phyloP scores from a whole-genome alignment of 345 rosid species.

The Salix koriyanagi region DNA sequence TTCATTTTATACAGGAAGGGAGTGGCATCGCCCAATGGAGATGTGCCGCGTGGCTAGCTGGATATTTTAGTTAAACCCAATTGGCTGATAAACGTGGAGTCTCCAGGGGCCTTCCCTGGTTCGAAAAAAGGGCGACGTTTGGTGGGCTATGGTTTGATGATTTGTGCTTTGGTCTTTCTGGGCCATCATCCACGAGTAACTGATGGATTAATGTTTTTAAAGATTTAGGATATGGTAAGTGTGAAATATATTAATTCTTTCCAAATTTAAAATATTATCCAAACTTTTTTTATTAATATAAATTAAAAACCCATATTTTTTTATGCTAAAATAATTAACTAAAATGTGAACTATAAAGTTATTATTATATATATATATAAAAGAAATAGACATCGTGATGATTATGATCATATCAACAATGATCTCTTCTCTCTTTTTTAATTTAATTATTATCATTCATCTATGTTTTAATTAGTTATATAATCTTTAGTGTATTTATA shows the following conservation, averaged over 20 bases:
- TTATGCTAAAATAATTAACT: too few species aligned
- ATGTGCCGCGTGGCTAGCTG: slow-evolving; percentile 2
- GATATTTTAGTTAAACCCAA: not conserved
- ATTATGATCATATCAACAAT: not conserved
- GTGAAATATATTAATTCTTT: too few species aligned
- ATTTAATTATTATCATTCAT: too few species aligned
- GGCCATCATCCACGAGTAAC: not conserved
- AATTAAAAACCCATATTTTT: too few species aligned
- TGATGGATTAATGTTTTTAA: too few species aligned
- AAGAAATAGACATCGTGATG: too few species aligned
- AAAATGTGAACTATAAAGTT: too few species aligned
- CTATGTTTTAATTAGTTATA: too few species aligned
- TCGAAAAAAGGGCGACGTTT: not conserved
- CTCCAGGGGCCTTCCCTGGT: not conserved
- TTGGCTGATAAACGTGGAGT: slow-evolving; percentile 19
- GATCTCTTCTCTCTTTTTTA: too few species aligned
- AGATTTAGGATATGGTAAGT: not conserved
- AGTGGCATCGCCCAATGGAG: not conserved
- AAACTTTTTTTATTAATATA: too few species aligned
- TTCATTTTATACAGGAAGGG: not conserved
- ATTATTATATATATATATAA: too few species aligned
- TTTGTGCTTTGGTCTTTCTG: not conserved
- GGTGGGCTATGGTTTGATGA: not conserved
- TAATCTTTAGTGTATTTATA: too few species aligned
- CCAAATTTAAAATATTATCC: not conserved